Evolutionary conservation across 371 early-diverging fungal species (phyloP), one percentile per base, ranked within the genome.

Genomic region (Saksenaea oblongispora): DNA sequence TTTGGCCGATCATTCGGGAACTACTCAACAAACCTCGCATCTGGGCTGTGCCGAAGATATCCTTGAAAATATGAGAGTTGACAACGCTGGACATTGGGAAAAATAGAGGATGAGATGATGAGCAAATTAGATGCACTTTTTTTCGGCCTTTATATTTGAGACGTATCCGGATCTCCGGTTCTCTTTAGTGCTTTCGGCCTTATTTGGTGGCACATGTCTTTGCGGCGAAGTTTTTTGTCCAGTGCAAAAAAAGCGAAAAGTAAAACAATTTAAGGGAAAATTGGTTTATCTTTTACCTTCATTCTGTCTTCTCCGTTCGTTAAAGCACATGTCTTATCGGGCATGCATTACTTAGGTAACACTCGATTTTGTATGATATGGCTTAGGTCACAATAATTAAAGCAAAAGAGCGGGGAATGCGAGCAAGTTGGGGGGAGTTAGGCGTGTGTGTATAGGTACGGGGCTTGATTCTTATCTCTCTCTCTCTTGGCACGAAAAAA

Each of bases 31-130:
- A 22, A 67, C 67, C 60, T 56, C 67, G 18, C 62, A 62, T 63
- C 35, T 54, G 27, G 9, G 57, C 34, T 2, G 59, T 54, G 11
- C 67, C 67, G 55, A 67, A 67, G 35, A 67, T 67, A 47, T 67
- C 67, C 37, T 55, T 67, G 63, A 67, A 67, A 24, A 67, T 63
- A 35, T 56, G 51, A 1, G 67, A 67, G 26, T 67, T 47, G 34
- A 63, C 54, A 9, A 67, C 59, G 24, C 54, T 59, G 14, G 67
- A 62, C 67, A 67, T 67, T 17, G 13, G 3, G 31, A 14, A 55
- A 28, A 55, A 8, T 0, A 13, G n/a, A 27, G 31, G 34, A 28
- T 17, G 22, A 47, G 22, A 22, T 18, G 42, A 9, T n/a, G 18
- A 41, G 42, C 13, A 22, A 47, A 18, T 18, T 10, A 47, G 22